Conservation (phyloP, 371 early-diverging fungal species). For the Mucor mucedo region DNA sequence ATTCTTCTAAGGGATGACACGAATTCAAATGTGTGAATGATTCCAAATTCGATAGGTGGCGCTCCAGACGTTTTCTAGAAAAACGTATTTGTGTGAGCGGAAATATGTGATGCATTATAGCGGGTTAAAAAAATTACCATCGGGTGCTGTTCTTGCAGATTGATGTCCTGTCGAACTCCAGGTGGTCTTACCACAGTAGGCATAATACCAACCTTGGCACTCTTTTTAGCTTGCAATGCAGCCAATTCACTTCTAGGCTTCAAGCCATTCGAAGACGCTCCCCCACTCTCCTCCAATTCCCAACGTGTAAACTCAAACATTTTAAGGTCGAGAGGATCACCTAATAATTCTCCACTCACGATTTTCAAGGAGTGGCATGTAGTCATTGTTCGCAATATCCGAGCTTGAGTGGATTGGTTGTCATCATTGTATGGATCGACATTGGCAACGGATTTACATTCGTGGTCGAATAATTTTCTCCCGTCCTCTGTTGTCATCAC, state of each 20-base stretch:
- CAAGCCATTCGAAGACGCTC: conserved; percentile 42
- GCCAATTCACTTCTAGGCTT: conserved; percentile 45
- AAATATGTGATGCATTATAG: conserved; percentile 8
- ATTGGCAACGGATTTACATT: conserved; percentile 33
- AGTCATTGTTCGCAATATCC: conserved; percentile 80
- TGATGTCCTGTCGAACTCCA: conserved; percentile 49
- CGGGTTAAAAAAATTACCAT: conserved; percentile 21
- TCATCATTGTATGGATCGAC: conserved; percentile 28
- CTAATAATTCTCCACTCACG: conserved; percentile 88
- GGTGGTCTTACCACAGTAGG: conserved; percentile 92
- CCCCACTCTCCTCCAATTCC: conserved; percentile 87
- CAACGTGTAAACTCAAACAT: conserved; percentile 98
- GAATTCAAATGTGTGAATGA: conserved; percentile 96
- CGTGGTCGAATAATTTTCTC: conserved; percentile 45
- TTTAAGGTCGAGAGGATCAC: conserved; percentile 98
- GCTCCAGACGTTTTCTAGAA: conserved; percentile 7
- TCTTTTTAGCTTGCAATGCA: conserved; percentile 39
- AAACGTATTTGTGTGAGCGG: not conserved
- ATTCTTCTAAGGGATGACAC: conserved; percentile 90
- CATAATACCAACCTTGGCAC: conserved; percentile 63
- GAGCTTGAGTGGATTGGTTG: conserved; percentile 27
- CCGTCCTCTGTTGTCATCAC: conserved; percentile 29
- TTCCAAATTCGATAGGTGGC: conserved; percentile 82
- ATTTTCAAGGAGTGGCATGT: conserved; percentile 97
- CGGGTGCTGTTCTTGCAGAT: conserved; percentile 21